Base-by-base conservation (phyloP, 2,329 filamentous ascomycete genomes). In the Aspergillus ochraceoroseus region DNA sequence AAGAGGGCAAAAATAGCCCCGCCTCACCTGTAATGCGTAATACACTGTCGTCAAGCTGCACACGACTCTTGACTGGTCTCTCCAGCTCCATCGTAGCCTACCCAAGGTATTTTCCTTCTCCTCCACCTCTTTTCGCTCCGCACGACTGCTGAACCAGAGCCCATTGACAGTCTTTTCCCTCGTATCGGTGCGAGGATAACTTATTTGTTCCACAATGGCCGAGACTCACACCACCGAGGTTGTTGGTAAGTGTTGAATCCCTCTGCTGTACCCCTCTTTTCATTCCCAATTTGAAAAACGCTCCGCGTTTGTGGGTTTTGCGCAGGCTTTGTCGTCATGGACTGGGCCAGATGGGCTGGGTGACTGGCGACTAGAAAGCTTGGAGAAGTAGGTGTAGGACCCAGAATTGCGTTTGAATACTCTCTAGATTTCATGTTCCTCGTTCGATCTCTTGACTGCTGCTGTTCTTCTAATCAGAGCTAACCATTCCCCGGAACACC, bases 181-280 rank as follows among this genome's bases (percentile, higher is more conserved):
- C 46, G 41, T 43, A 43, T 39, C 43, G 41, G 32, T 44, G 51
- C 49, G 59, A 61, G 59, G 50, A 44, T 32, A 17, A 38, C 37
- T 43, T 39, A 47, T 48, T 38, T 42, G 36, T 34, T 53, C 45
- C 59, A 64, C 57, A 59, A 66, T 66, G 64, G 61, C 63, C 41
- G 64, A 66, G 42, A 48, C 31, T 31, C 56, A 63, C 54, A 53
- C 58, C 34, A 53, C 61, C 57, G 63, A 65, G 62, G 60, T 66
- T n/a, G n/a, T n/a, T 63, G 63, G 63, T 66, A 64, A 53, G 63
- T 66, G 48, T 46, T 43, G 31, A 38, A 40, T 35, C 31, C 18
- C 25, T 12, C 32, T 41, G 27, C 37, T 32, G 31, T 48, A 46
- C 46, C 46, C 40, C 47, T 48, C 47, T 23, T 56, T 42, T 39